Evolutionary conservation across 345 rosid species (phyloP).

Genomic region (Eucalyptus sp.): DNA sequence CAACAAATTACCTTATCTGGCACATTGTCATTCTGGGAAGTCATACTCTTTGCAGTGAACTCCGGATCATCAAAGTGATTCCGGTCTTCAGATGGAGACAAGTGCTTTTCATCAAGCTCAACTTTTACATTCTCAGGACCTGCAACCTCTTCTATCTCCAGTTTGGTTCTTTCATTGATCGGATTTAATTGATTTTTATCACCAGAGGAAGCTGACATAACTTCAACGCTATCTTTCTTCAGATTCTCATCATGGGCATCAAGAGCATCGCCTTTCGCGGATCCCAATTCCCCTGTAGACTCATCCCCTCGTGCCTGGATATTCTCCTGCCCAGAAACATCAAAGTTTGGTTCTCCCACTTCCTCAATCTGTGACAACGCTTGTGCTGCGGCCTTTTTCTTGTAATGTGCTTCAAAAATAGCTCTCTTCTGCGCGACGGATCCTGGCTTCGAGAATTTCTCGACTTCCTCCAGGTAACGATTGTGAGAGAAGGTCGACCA

Average conservation of each 20-base stretch:
- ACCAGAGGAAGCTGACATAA: slow-evolving; percentile 3
- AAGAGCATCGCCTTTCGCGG: neutral
- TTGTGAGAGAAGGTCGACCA: slow-evolving; percentile 94
- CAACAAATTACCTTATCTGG: slow-evolving; percentile 21
- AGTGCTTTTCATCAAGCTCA: neutral
- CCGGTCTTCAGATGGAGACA: slow-evolving; percentile 5
- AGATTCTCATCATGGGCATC: neutral
- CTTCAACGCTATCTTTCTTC: neutral
- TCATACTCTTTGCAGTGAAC: neutral
- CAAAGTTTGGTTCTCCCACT: neutral
- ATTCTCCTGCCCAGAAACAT: neutral
- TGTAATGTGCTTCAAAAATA: slow-evolving; percentile 80
- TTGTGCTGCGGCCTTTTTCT: slow-evolving; percentile 57
- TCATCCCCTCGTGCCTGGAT: neutral
- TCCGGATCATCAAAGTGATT: slow-evolving; percentile 6
- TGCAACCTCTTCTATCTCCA: slow-evolving; percentile 1
- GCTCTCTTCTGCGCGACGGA: slow-evolving; percentile 91
- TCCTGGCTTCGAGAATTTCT: slow-evolving; percentile 76
- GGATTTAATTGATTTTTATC: neutral
- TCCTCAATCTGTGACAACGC: slow-evolving; percentile 17
- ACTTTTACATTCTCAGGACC: slow-evolving; percentile 1
- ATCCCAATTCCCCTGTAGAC: neutral
- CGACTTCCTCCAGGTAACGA: slow-evolving; percentile 80
- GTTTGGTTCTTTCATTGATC: neutral
- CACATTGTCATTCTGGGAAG: slow-evolving; percentile 6